These are phyloP conservation scores for Clathrus columnatus DNA, from an alignment of 768 basidiomycete genomes.

Conservation along the genomic window DNA sequence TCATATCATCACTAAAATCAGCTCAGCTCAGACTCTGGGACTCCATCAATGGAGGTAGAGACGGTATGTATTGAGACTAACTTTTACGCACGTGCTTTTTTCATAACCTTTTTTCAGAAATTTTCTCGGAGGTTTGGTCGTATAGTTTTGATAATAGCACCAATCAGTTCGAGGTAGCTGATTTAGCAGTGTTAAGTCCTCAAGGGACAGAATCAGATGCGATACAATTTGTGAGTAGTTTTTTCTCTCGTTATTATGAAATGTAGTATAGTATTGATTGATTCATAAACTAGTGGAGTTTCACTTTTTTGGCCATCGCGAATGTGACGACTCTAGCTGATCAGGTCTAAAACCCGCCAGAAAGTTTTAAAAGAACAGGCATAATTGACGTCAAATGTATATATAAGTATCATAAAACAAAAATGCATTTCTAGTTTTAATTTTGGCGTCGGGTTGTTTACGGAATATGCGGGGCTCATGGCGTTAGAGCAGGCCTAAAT, in stretches of 20 bases:
- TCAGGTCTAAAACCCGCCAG: too few relatives aligned
- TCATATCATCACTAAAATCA: constrained; percentile 25
- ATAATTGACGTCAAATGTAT: not conserved
- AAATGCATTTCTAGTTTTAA: not conserved
- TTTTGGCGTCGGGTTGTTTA: not conserved
- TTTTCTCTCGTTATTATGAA: not conserved
- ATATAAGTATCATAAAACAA: not conserved
- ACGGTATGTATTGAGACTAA: constrained; percentile 18
- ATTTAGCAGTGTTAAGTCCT: constrained; percentile 30
- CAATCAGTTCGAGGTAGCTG: constrained; percentile 29
- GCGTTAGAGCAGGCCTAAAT: not conserved
- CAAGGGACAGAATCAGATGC: constrained; percentile 37
- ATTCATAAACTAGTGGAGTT: constrained; percentile 1
- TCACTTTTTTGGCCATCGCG: not conserved
- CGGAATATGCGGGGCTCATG: not conserved
- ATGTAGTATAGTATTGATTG: not conserved
- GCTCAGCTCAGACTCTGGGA: constrained; percentile 32
- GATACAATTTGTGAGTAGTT: constrained; percentile 21
- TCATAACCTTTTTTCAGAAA: constrained; percentile 20
- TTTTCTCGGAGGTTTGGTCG: constrained; percentile 35
- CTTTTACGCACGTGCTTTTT: not conserved
- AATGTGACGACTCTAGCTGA: not conserved
- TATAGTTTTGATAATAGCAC: constrained; percentile 29
- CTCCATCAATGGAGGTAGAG: constrained; percentile 28
- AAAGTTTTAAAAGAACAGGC: not conserved